Base-by-base conservation (phyloP, 202 grass and related monocot genomes). In the Schoenoplectus triqueter region DNA sequence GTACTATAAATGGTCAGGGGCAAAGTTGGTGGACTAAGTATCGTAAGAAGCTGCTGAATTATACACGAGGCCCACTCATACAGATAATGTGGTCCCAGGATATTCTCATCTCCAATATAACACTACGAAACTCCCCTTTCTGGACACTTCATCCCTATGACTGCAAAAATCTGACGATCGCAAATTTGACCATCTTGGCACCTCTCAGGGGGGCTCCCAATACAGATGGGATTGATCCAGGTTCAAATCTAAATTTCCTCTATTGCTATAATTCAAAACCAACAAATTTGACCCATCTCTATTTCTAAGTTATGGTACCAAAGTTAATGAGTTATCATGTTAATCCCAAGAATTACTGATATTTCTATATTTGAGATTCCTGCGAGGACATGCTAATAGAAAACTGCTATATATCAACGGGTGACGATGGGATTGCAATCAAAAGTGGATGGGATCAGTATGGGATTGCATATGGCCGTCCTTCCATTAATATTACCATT, bases 401-500 rank as follows among this genome's bases (percentile, higher is more conserved):
- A 82, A 98, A 98, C 73, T 98, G 91, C 67, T 98, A 98, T 48
- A 98, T 98, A 84, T 95, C 86, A 87, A 89, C 92, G 83, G 96
- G 96, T 51, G 96, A 98, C 73, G 96, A 98, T 54, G 92, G 91
- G 68, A 89, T 98, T 44, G 96, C 96, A 68, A 98, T 98, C 90
- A 98, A 98, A 82, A 98, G 96, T 87, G 96, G 96, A 66, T 98
- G 96, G 96, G 96, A 98, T 87, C 92, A 98, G 87, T 98, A 92
- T 69, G 96, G 96, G 47, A 95, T 95, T 86, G 68, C 85, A 82
- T 98, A 98, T 89, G 88, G 92, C n/a, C 93, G 85, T 80, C 93
- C 96, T 67, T 98, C 93, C 86, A 85, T 89, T 45, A 95, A 98
- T 69, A 98, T 98, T 80, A 80, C 59, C 51, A 86, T 98, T 67